Conservation (phyloP, 2,329 filamentous ascomycete genomes). For the Colletotrichum sp. region DNA sequence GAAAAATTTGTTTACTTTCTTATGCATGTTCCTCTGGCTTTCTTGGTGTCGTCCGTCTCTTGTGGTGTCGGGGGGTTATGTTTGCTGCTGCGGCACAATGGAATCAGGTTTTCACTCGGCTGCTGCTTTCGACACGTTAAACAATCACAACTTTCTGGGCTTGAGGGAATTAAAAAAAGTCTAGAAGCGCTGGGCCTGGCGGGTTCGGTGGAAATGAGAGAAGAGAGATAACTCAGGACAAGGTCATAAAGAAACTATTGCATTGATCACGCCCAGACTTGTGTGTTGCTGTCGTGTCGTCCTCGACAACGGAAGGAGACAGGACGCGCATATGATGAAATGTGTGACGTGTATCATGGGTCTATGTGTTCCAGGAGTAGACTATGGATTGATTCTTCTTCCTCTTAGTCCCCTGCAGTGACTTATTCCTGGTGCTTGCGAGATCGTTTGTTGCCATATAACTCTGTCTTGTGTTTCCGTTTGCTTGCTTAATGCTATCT, state of each 20-base stretch:
- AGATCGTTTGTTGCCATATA: background rate
- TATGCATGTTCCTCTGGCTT: conserved; percentile 1
- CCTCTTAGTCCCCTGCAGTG: background rate
- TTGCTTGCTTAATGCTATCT: background rate
- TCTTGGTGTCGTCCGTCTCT: conserved; percentile 12
- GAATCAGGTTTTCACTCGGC: conserved; percentile 13
- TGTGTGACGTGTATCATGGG: conserved; percentile 20
- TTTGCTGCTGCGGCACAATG: conserved; percentile 19
- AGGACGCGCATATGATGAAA: conserved; percentile 1
- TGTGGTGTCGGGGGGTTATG: conserved; percentile 18
- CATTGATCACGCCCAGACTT: conserved; percentile 14
- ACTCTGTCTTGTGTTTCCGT: background rate
- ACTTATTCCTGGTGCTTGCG: background rate
- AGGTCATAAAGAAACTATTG: conserved; percentile 23
- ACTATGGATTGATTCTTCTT: conserved; percentile 12
- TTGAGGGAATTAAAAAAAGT: conserved; percentile 13
- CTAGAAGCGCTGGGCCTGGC: conserved; percentile 17
- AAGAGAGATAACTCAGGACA: conserved; percentile 17
- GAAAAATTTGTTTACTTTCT: conserved; percentile 1
- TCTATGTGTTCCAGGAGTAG: conserved; percentile 13
- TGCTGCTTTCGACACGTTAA: conserved; percentile 22
- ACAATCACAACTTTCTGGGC: conserved; percentile 12
- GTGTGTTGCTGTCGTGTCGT: background rate
- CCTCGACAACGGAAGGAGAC: background rate
- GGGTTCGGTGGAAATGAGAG: conserved; percentile 18